A percentile compares a stretch with the other conserved stretches of the same genome.
These are phyloP conservation scores for Arachnopeziza araneosa DNA, from an alignment of 2,329 filamentous ascomycete species.

Conservation along the genomic window DNA sequence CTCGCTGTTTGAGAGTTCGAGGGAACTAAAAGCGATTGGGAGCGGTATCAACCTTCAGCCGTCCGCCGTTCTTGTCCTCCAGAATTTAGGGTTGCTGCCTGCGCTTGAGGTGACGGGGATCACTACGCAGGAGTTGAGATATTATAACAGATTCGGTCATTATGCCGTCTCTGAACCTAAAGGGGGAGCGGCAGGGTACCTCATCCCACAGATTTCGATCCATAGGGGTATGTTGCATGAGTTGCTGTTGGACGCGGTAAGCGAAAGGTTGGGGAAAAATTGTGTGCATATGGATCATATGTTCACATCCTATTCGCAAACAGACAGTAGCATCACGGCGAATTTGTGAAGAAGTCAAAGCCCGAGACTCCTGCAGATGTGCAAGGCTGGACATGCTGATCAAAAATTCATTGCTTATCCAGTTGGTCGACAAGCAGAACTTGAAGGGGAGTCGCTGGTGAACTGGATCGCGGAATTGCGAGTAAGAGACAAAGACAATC, in stretches of 20 bases:
- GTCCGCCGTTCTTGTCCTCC: constrained; percentile 39
- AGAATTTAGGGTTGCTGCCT: constrained; percentile 38
- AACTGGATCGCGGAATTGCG: constrained; percentile 44
- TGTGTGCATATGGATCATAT: constrained; percentile 36
- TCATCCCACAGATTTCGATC: constrained; percentile 39
- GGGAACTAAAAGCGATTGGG: constrained; percentile 37
- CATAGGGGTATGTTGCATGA: constrained; percentile 42
- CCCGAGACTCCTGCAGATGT: constrained; percentile 24
- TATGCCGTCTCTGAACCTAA: constrained; percentile 38
- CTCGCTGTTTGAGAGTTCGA: constrained; percentile 38
- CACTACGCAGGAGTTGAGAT: constrained; percentile 39
- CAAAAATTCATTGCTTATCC: constrained; percentile 44
- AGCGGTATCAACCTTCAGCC: constrained; percentile 44
- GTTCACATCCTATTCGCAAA: constrained; percentile 33
- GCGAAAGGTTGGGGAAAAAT: constrained; percentile 35
- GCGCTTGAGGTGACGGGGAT: constrained; percentile 36
- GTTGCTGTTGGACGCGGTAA: constrained; percentile 37
- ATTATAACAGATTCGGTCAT: constrained; percentile 40
- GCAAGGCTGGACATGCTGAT: constrained; percentile 39
- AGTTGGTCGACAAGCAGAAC: constrained; percentile 34
- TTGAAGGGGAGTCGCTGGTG: constrained; percentile 35
- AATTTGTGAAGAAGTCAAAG: constrained; percentile 28
- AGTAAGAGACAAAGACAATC: constrained; percentile 36
- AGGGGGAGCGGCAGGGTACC: constrained; percentile 37
- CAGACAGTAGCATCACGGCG: constrained; percentile 33